These are phyloP conservation scores for Metschnikowia borealis DNA, from an alignment of 805 yeast genomes.

Conservation along the genomic window DNA sequence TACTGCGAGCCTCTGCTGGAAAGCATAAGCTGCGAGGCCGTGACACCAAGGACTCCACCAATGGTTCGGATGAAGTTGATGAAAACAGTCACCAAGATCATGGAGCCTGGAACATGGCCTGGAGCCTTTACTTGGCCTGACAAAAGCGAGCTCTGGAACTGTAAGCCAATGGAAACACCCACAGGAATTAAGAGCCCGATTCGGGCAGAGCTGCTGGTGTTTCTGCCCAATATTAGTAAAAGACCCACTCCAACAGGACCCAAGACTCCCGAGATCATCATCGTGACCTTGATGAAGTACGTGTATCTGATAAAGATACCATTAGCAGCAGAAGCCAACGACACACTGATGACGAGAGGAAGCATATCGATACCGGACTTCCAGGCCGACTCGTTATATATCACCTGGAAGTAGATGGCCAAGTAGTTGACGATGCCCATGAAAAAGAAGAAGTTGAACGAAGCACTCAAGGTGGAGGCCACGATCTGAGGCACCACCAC, in stretches of 20 bases:
- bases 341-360: constrained; percentile 33
- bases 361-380: constrained; percentile 35
- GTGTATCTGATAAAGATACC: constrained; percentile 30
- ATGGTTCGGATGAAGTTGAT: constrained; percentile 29
- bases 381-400: constrained; percentile 32
- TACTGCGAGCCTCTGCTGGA: constrained; percentile 11
- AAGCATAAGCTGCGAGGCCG: constrained; percentile 31
- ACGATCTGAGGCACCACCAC: constrained; percentile 33
- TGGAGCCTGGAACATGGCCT: constrained; percentile 30
- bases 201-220: constrained; percentile 20
- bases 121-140: constrained; percentile 38
- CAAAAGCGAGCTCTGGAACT: constrained; percentile 34
- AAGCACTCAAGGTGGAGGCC: constrained; percentile 35
- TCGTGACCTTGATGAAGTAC: constrained; percentile 29
- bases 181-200: constrained; percentile 33
- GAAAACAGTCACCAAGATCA: constrained; percentile 33
- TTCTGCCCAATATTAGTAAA: constrained; percentile 24
- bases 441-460: constrained; percentile 37
- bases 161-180: constrained; percentile 36
- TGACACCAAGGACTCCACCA: constrained; percentile 32
- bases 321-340: constrained; percentile 28
- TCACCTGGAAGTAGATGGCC: constrained; percentile 39
- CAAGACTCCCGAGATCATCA: constrained; percentile 27
- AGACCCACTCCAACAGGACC: constrained; percentile 35
- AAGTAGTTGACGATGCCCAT: constrained; percentile 33